Base-by-base conservation (phyloP, 306 rosid genomes). In the Casuarina glauca region DNA sequence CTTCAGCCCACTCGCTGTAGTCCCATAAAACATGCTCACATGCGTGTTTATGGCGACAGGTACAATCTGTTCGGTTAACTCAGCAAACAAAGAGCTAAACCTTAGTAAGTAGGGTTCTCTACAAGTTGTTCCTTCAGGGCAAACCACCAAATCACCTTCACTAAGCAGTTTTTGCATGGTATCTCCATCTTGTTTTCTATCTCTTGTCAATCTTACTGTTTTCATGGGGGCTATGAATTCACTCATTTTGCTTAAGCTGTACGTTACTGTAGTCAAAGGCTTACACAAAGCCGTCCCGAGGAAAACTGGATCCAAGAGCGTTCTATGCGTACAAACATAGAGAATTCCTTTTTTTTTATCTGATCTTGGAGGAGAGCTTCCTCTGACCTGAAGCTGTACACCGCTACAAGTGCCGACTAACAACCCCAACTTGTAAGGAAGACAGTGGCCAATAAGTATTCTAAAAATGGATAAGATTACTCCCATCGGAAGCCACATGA, bases 91-190 rank as follows among this genome's bases (percentile, higher is more conserved):
- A 6, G 97, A 93, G 74, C 97, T 95, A 60, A 95, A 95, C 69
- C 99, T 89, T 50, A 95, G 43, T 71, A 95, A 48, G 69, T 93
- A 95, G 10, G 99, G 99, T 79, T 95, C 97, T 38, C 99, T 88
- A 50, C 99, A 95, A 4, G 99, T 95, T 74, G 99, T 95, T 73
- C 99, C 99, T 81, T 95, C 99, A 32, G 99, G 99, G 54, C 99
- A 95, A 4, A 95, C 99, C 32, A 93, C 97, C 81, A 95, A 80
- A 52, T 95, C 97, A 3, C 97, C 99, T 86, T 91, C 86, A 1
- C 42, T 76, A 0, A 95, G 85, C 10, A 91, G 39, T 42, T 32
- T 85, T 78, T 86, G 74, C 97, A 95, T 95, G 3, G 93, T 83
- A 2, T 85, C 78, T 3, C 96, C 96, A 50, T 95, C 99, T 72